phyloP scores from a whole-genome alignment of 345 rosid genomes.

The Lumnitzera littorea region DNA sequence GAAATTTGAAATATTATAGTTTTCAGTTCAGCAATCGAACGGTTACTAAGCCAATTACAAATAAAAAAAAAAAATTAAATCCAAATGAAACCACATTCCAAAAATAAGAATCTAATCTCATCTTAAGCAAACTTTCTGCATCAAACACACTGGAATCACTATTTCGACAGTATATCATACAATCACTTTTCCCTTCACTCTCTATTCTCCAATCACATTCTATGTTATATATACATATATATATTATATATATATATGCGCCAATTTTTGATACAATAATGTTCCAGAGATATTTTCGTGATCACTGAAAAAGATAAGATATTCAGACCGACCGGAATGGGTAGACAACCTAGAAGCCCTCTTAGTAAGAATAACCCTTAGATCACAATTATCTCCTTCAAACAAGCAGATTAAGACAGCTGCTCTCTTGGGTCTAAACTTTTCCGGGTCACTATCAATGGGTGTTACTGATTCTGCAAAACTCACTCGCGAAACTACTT shows the following conservation, averaged over 20 bases:
- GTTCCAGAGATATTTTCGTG: too few species aligned
- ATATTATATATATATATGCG: too few species aligned
- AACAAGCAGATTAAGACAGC: conserved; percentile 88
- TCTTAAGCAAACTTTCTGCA: conserved; percentile 23
- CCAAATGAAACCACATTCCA: not conserved
- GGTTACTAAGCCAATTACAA: too few species aligned
- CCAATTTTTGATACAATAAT: not conserved
- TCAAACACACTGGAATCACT: conserved; percentile 62
- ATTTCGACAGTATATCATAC: not conserved
- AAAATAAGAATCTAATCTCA: too few species aligned
- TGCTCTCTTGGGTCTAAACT: conserved; percentile 73
- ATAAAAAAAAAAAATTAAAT: not conserved
- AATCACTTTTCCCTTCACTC: too few species aligned
- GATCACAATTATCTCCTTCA: conserved; percentile 73
- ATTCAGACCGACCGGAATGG: conserved; percentile 63
- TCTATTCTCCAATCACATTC: too few species aligned
- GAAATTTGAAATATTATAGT: too few species aligned
- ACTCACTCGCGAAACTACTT: conserved; percentile 74
- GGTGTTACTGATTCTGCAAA: conserved; percentile 69
- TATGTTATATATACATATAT: too few species aligned
- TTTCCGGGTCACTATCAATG: conserved; percentile 29
- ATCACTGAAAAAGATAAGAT: not conserved
- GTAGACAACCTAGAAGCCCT: conserved; percentile 68
- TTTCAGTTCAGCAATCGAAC: too few species aligned
- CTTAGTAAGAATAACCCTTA: conserved; percentile 81